A percentile compares a stretch with the other conserved stretches of the same genome.
phyloP scores from a whole-genome alignment of 176 grass and related monocot species.

The Oryza longistaminata region DNA sequence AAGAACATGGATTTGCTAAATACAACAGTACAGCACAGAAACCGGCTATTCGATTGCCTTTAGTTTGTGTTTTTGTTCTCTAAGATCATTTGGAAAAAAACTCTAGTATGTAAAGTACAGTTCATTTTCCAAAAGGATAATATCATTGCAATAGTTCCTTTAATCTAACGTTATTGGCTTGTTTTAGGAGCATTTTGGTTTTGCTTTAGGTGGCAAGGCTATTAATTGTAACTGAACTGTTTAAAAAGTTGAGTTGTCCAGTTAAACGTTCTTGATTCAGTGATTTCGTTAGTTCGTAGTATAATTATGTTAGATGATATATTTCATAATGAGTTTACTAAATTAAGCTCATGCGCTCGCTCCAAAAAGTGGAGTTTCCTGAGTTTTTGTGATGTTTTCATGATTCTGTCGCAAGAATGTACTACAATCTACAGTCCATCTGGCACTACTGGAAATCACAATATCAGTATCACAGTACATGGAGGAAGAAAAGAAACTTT shows the following conservation, averaged over 20 bases:
- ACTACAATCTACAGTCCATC: neutral
- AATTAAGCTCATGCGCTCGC: neutral
- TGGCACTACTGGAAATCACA: neutral
- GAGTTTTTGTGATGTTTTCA: neutral
- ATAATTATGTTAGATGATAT: constrained; percentile 4
- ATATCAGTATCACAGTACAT: neutral
- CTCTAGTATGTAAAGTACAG: neutral
- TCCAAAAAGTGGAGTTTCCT: neutral
- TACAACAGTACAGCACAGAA: neutral
- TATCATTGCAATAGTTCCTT: constrained; percentile 11
- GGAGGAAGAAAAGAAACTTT: neutral
- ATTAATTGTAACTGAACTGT: neutral
- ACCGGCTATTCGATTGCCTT: neutral
- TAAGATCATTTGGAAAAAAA: neutral
- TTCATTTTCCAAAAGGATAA: neutral
- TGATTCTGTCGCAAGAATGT: neutral
- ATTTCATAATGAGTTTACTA: neutral
- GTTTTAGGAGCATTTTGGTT: neutral
- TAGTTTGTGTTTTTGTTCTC: neutral
- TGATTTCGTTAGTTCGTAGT: neutral
- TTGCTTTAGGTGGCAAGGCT: neutral
- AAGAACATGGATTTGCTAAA: neutral
- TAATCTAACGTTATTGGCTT: neutral
- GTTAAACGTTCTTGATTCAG: neutral
- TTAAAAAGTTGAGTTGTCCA: neutral